A percentile compares a stretch with the other conserved stretches of the same genome.
Evolutionary conservation across 2,329 filamentous ascomycete genomes (phyloP).

Genomic region (Pseudomassariella vexata): DNA sequence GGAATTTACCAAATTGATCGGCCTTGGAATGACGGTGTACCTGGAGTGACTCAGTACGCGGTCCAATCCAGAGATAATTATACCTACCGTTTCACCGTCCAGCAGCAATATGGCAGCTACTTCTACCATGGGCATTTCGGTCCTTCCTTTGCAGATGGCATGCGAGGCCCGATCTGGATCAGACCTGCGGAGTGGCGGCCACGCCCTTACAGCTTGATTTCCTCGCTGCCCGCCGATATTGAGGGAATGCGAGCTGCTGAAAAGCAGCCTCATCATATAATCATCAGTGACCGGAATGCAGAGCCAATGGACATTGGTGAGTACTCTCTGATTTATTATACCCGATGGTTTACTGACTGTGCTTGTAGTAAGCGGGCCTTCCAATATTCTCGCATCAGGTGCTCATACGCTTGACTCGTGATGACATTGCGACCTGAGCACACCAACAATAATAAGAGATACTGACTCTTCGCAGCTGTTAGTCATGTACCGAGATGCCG

Average conservation of each 20-base stretch:
- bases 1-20: slow-evolving; percentile 12
- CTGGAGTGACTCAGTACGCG: slow-evolving; percentile 13
- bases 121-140: slow-evolving; percentile 14
- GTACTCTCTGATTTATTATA: no score
- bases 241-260: slow-evolving; percentile 9
- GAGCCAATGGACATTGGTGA: slow-evolving; percentile 13
- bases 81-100: slow-evolving; percentile 11
- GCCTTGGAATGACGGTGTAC: slow-evolving; percentile 13
- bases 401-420: no score
- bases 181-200: slow-evolving; percentile 11
- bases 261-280: slow-evolving; percentile 8
- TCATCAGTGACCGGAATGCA: slow-evolving; percentile 13
- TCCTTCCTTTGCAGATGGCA: slow-evolving; percentile 12
- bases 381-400: no score
- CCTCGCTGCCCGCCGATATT: slow-evolving; percentile 5
- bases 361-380: no score
- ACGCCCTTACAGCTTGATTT: slow-evolving; percentile 10
- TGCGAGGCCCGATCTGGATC: slow-evolving; percentile 13
- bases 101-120: slow-evolving; percentile 12
- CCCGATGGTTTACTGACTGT: no score
- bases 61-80: slow-evolving; percentile 11
- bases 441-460: no score
- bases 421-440: no score
- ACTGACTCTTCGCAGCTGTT: no score
- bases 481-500: slow-evolving; percentile 11